Conservation (phyloP, 805 yeast genomes). For the Ogataea minuta region DNA sequence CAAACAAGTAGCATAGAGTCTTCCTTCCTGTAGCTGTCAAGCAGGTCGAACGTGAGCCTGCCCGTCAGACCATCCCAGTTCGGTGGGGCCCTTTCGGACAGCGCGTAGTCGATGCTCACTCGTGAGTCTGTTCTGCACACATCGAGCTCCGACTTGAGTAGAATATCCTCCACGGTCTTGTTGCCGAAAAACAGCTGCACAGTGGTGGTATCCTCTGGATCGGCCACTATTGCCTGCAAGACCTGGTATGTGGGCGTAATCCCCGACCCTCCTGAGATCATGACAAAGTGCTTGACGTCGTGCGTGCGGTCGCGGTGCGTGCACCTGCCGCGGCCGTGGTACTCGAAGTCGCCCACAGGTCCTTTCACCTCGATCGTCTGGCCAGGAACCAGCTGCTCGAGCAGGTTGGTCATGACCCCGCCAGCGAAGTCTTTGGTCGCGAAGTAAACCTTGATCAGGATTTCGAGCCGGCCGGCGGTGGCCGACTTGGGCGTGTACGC, state of each 20-base stretch:
- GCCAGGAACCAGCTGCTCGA: conserved; percentile 28
- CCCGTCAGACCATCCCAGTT: conserved; percentile 43
- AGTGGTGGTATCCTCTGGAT: conserved; percentile 45
- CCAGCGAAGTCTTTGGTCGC: conserved; percentile 29
- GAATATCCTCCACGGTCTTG: conserved; percentile 41
- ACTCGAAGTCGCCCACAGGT: conserved; percentile 33
- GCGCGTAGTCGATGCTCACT: conserved; percentile 41
- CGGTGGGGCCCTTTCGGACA: conserved; percentile 15
- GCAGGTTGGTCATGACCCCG: conserved; percentile 32
- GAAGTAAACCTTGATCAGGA: conserved; percentile 35
- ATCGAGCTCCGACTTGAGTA: conserved; percentile 47
- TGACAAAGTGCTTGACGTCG: conserved; percentile 33
- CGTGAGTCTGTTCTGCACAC: conserved; percentile 38
- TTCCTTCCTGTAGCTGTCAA: conserved; percentile 34
- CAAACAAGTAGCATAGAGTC: conserved; percentile 43
- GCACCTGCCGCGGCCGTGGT: conserved; percentile 18
- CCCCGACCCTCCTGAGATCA: conserved; percentile 57
- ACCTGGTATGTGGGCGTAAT: conserved; percentile 57
- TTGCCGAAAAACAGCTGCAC: conserved; percentile 47
- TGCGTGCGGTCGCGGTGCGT: conserved; percentile 11
- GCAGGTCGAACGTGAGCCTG: conserved; percentile 39
- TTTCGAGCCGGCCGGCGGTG: conserved; percentile 30
- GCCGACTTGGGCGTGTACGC: conserved; percentile 36
- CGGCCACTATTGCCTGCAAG: conserved; percentile 42
- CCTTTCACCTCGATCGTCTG: conserved; percentile 31